A percentile compares a stretch with the other conserved stretches of the same genome.
Conservation (phyloP, 345 rosid species). For the Moricandia arvensis region DNA sequence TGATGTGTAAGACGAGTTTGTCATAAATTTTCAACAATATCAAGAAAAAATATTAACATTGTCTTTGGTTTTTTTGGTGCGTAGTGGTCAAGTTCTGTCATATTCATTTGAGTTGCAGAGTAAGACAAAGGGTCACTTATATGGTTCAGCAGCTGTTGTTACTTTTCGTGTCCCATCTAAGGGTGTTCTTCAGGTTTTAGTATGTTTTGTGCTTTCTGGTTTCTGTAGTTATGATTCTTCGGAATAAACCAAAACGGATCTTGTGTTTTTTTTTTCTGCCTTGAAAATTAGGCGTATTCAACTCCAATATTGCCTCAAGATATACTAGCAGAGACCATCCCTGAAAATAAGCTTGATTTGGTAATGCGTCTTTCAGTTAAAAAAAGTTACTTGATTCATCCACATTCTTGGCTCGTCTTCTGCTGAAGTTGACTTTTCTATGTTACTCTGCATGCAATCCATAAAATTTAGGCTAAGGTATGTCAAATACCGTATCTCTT, state of each 20-base stretch:
- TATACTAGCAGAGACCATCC: conserved; percentile 71
- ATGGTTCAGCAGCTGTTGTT: conserved; percentile 71
- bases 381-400: neutral
- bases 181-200: conserved; percentile 63
- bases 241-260: neutral
- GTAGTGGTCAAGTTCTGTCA: conserved; percentile 67
- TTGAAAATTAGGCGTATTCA: conserved; percentile 59
- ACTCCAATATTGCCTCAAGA: conserved; percentile 78
- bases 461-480: conserved; percentile 71
- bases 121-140: conserved; percentile 65
- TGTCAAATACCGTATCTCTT: neutral
- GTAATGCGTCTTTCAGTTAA: conserved; percentile 34
- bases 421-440: neutral
- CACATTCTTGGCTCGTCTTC: neutral
- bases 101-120: conserved; percentile 77
- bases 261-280: neutral
- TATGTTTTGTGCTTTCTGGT: neutral
- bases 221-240: neutral
- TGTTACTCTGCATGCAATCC: conserved; percentile 38
- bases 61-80: conserved; percentile 6
- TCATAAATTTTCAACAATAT: neutral
- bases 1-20: conserved; percentile 61
- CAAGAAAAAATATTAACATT: neutral
- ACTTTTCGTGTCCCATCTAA: conserved; percentile 84
- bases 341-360: conserved; percentile 71